A percentile compares a stretch with the other conserved stretches of the same genome.
Conservation (phyloP, 164 flowering plant species). For the Piper longum region DNA sequence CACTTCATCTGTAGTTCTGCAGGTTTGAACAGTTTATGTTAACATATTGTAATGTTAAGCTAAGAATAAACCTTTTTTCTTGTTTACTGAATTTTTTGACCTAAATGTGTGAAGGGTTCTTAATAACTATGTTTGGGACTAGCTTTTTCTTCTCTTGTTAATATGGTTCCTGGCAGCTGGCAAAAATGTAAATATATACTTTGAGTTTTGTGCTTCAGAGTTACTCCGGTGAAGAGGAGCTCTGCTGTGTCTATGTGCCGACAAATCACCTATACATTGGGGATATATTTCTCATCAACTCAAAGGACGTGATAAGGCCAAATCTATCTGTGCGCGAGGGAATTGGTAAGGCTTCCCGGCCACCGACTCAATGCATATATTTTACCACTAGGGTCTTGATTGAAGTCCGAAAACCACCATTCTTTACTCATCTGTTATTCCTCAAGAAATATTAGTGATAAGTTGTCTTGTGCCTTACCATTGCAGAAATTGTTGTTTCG, state of each 20-base stretch:
- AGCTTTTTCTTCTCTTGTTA: not conserved
- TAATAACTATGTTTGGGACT: not conserved
- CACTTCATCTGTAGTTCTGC: conserved; percentile 60
- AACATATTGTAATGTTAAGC: too few species aligned
- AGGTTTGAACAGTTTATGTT: conserved; percentile 20
- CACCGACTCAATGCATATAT: not conserved
- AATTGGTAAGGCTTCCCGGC: conserved; percentile 34
- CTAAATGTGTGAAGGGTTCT: not conserved
- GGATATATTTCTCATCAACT: conserved; percentile 52
- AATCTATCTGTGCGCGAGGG: conserved; percentile 70
- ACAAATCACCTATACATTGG: conserved; percentile 75
- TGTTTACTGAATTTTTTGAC: not conserved
- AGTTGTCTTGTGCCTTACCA: not conserved
- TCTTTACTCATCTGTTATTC: not conserved
- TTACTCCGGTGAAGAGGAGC: conserved; percentile 57
- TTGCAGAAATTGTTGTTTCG: conserved; percentile 62
- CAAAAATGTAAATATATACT: not conserved
- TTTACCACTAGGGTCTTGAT: too few species aligned
- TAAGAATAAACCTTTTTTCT: not conserved
- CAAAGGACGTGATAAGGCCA: conserved; percentile 61
- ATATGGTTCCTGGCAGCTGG: not conserved
- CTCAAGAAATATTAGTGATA: too few species aligned
- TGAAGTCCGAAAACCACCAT: too few species aligned
- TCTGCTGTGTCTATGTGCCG: conserved; percentile 68
- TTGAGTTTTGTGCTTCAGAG: conserved; percentile 18